A percentile compares a stretch with the other conserved stretches of the same genome.
Conservation (phyloP, 2,329 filamentous ascomycete genomes). For the Cadophora malorum region DNA sequence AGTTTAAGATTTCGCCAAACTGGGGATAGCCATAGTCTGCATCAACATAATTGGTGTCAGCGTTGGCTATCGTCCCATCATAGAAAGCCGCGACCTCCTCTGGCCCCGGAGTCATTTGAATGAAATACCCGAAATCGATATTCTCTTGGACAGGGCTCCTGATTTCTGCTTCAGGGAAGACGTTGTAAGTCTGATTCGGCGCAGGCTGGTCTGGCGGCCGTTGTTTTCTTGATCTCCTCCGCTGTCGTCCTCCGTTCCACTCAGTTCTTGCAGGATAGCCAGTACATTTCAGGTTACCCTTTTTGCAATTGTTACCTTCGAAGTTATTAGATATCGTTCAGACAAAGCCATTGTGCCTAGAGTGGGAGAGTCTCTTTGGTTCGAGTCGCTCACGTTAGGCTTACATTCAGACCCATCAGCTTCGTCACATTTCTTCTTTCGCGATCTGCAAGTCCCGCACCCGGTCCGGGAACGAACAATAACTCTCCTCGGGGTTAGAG, state of each 20-base stretch:
- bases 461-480: slow-evolving; percentile 32
- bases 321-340: neutral
- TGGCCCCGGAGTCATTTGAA: neutral
- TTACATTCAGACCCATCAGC: neutral
- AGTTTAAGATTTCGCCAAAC: neutral
- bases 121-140: neutral
- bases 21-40: neutral
- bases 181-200: neutral
- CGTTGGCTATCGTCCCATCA: neutral
- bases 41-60: neutral
- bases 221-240: neutral
- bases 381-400: neutral
- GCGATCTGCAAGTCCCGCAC: slow-evolving; percentile 58
- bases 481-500: neutral
- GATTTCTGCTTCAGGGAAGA: neutral
- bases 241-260: neutral
- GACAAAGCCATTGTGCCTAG: neutral
- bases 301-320: neutral
- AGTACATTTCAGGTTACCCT: neutral
- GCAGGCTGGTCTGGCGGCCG: neutral
- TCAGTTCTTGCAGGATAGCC: slow-evolving; percentile 1
- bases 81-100: neutral
- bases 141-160: neutral
- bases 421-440: slow-evolving; percentile 69
- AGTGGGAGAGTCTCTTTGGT: no score